phyloP scores from a whole-genome alignment of 495 filamentous ascomycete species.

The Hypoxylon trugodes region DNA sequence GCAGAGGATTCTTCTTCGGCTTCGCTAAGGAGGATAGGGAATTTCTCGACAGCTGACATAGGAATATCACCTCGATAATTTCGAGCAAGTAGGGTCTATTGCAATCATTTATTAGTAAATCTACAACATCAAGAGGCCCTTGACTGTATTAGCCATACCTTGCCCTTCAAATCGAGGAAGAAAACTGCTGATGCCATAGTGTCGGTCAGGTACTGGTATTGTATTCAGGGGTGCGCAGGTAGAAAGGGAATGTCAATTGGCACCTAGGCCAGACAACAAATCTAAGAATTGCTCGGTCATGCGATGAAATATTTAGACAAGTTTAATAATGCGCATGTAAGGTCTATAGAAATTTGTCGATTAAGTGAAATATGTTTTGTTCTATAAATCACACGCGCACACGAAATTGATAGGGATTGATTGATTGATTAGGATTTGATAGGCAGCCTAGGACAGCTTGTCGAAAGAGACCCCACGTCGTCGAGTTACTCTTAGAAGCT shows the following conservation, averaged over 20 bases:
- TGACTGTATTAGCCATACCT: slow-evolving; percentile 64
- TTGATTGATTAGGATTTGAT: no score
- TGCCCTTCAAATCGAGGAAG: slow-evolving; percentile 99
- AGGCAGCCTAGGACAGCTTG: slow-evolving; percentile 32
- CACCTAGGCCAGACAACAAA: slow-evolving; percentile 36
- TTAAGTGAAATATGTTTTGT: slow-evolving; percentile 15
- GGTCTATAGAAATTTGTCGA: slow-evolving; percentile 9
- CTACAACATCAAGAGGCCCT: neutral
- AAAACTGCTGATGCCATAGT: slow-evolving; percentile 97
- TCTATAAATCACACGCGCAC: slow-evolving; percentile 29
- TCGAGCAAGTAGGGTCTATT: slow-evolving; percentile 92
- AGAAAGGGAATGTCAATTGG: slow-evolving; percentile 36
- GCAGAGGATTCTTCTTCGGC: slow-evolving; percentile 99
- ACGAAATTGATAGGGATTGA: no score
- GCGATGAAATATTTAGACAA: slow-evolving; percentile 8
- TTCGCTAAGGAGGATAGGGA: slow-evolving; percentile 95
- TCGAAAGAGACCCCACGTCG: slow-evolving; percentile 40
- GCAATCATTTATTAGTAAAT: slow-evolving; percentile 3
- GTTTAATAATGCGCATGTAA: slow-evolving; percentile 5
- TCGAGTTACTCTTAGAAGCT: slow-evolving; percentile 12
- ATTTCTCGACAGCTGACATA: slow-evolving; percentile 99
- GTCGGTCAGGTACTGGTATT: slow-evolving; percentile 32
- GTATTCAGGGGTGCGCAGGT: slow-evolving; percentile 26
- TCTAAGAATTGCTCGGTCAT: slow-evolving; percentile 32
- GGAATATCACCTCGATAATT: slow-evolving; percentile 99